A percentile compares a stretch with the other conserved stretches of the same genome.
phyloP scores from a whole-genome alignment of 2,329 filamentous ascomycete species.

The Epichloe sylvatica region DNA sequence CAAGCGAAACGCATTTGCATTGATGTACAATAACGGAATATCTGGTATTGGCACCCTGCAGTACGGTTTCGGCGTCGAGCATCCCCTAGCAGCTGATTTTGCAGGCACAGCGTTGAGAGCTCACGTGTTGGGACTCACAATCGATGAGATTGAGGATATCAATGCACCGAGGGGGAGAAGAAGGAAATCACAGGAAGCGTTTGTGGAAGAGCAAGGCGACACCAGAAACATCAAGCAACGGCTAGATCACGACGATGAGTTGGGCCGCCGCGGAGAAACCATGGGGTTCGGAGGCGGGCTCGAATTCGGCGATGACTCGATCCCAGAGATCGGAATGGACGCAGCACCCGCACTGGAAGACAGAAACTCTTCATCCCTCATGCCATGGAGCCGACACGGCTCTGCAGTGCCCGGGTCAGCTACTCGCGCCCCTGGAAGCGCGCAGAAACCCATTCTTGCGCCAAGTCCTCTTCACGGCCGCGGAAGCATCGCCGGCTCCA shows the following conservation, averaged over 20 bases:
- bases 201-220: slow-evolving; percentile 22
- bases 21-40: slow-evolving; percentile 23
- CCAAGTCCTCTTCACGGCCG: slow-evolving; percentile 26
- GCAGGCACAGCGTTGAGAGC: slow-evolving; percentile 31
- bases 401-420: slow-evolving; percentile 35
- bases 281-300: slow-evolving; percentile 15
- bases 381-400: slow-evolving; percentile 37
- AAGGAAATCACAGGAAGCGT: slow-evolving; percentile 30
- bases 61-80: slow-evolving; percentile 16
- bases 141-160: slow-evolving; percentile 9
- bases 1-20: slow-evolving; percentile 21
- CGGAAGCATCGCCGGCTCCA: slow-evolving; percentile 23
- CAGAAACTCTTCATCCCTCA: slow-evolving; percentile 38
- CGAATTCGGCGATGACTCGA: slow-evolving; percentile 25
- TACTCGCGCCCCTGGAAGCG: slow-evolving; percentile 25
- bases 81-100: slow-evolving; percentile 30
- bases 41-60: slow-evolving; percentile 15
- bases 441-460: slow-evolving; percentile 18
- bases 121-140: slow-evolving; percentile 13
- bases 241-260: slow-evolving; percentile 14
- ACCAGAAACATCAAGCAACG: slow-evolving; percentile 26
- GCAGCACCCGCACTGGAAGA: slow-evolving; percentile 53
- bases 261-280: slow-evolving; percentile 14
- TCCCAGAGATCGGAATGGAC: slow-evolving; percentile 56
- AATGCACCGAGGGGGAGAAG: slow-evolving; percentile 19